Conservation (phyloP, 2,329 filamentous ascomycete species). For the Colletotrichum spaethianum region DNA sequence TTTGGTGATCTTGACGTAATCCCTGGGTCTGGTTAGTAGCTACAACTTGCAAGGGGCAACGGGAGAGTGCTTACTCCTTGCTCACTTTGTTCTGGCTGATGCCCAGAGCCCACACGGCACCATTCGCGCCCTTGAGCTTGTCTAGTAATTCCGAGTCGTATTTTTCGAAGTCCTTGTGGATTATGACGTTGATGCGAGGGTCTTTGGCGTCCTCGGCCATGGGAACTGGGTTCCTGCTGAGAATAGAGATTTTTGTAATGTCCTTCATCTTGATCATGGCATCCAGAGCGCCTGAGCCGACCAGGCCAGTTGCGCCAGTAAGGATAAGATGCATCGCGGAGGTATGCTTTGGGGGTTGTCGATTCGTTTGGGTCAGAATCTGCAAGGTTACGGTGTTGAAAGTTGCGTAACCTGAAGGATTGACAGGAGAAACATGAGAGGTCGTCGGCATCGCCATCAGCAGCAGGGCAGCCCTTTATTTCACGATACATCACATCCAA, state of each 20-base stretch:
- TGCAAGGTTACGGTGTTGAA: background rate
- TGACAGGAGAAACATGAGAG: background rate
- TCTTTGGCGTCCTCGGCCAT: slow-evolving; percentile 72
- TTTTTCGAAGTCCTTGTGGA: slow-evolving; percentile 75
- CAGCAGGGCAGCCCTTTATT: background rate
- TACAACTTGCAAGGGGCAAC: background rate
- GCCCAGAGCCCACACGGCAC: slow-evolving; percentile 82
- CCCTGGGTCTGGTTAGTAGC: slow-evolving; percentile 48
- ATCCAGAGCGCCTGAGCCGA: slow-evolving; percentile 73
- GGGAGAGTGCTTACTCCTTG: slow-evolving; percentile 64
- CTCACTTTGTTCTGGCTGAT: slow-evolving; percentile 72
- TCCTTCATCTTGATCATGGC: slow-evolving; percentile 70
- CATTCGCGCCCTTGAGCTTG: slow-evolving; percentile 74
- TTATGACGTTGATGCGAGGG: slow-evolving; percentile 74
- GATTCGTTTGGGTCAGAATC: background rate
- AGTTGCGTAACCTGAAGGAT: background rate
- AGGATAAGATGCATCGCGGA: slow-evolving; percentile 73
- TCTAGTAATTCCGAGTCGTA: slow-evolving; percentile 72
- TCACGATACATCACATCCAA: background rate
- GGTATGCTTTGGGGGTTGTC: background rate
- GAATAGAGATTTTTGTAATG: slow-evolving; percentile 77
- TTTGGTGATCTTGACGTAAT: slow-evolving; percentile 78
- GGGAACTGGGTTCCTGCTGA: slow-evolving; percentile 75
- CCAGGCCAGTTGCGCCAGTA: slow-evolving; percentile 77
- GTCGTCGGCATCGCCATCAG: background rate